Base-by-base conservation (phyloP, 495 filamentous ascomycete genomes). In the Penicillium goetzii region DNA sequence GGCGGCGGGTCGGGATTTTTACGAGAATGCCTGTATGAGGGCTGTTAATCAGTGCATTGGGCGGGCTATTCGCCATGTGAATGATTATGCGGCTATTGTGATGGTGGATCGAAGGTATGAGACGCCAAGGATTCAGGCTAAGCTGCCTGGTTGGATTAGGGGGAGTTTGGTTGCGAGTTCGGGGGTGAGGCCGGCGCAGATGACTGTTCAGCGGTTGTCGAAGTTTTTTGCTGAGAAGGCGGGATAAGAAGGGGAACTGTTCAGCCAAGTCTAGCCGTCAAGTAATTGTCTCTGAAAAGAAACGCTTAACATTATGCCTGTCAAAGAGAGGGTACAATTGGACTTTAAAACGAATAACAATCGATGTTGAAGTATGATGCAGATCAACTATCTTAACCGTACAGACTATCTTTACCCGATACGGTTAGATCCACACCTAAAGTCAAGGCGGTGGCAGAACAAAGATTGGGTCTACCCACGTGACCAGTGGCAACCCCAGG, bases 11-110 rank as follows among this genome's bases (percentile, higher is more conserved):
- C 79, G 88, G 36, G 91, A 94, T 40, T 96, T 94, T 72, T 97
- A 96, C 72, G 93, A 97, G 74, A 98, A 98, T 70, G 87, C 91
- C 2, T 96, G 92, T 76, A 97, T 99, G 92, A 83, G 95, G 45
- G 92, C 94, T 15, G 96, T 99, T 43, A 99, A 99, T 73, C 95
- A 99, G 80, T 92, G 90, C 68, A 92, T 99, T 65, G 95, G 95
- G 4, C 82, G 95, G 62, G 95, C 93, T 1, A 97, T 99, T 64
- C 81, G 95, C 38, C 95, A 99, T 75, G 85, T 83, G 15, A 84
- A 84, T 40, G 95, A 99, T 67, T 97, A 96, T 76, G 96, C 96
- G 1, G 87, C 89, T 19, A 97, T 99, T 54, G 75, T 97, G 40
- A 82, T 99, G 67, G 78, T 97, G 32, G 95, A 99, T 67, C 81